Conservation (phyloP, 2,329 filamentous ascomycete species). For the Sordariomycetes sp. region DNA sequence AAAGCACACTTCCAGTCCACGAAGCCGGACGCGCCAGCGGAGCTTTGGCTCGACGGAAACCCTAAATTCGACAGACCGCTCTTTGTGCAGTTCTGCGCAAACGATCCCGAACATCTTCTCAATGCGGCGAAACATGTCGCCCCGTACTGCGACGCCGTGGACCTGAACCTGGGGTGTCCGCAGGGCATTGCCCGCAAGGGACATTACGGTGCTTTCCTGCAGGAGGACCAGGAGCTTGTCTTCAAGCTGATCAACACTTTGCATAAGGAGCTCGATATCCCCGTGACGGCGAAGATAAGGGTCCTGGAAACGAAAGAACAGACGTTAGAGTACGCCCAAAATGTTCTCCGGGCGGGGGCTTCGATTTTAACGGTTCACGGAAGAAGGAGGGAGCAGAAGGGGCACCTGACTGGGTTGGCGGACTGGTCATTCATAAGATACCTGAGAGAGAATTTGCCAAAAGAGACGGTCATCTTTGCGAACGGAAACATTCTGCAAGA, state of each 20-base stretch:
- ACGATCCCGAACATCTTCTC: conserved; percentile 72
- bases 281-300: conserved; percentile 91
- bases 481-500: conserved; percentile 89
- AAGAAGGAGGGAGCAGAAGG: conserved; percentile 82
- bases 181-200: conserved; percentile 90
- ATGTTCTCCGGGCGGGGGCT: conserved; percentile 77
- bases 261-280: conserved; percentile 67
- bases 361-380: conserved; percentile 94
- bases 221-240: conserved; percentile 84
- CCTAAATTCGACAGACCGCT: conserved; percentile 76
- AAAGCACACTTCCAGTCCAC: conserved; percentile 71
- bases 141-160: conserved; percentile 88
- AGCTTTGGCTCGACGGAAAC: conserved; percentile 75
- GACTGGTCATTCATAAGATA: conserved; percentile 85
- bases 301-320: conserved; percentile 79
- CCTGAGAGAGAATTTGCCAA: conserved; percentile 71
- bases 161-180: conserved; percentile 91
- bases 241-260: conserved; percentile 75
- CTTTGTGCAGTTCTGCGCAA: conserved; percentile 94
- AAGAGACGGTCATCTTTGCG: conserved; percentile 88
- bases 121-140: conserved; percentile 69
- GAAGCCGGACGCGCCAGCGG: conserved; percentile 13
- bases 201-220: conserved; percentile 87
- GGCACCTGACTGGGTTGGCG: conserved; percentile 85
- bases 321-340: conserved; percentile 81